Evolutionary conservation across 441 rosid species (phyloP).

Genomic region (Breynia disticha): DNA sequence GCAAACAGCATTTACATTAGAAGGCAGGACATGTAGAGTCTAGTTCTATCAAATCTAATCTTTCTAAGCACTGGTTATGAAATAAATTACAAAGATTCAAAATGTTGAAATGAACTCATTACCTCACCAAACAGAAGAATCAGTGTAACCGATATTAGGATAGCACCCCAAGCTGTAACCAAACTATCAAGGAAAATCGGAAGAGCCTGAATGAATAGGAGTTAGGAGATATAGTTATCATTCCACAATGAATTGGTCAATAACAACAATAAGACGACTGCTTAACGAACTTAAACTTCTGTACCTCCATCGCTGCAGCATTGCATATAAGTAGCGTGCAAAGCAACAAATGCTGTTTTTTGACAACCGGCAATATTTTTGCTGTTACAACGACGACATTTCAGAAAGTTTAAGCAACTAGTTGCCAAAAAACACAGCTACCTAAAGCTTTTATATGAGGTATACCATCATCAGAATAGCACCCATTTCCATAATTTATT

Average conservation of each 20-base stretch:
- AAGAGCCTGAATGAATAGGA: slow-evolving; percentile 39
- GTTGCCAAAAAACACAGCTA: not conserved
- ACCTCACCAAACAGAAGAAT: slow-evolving; percentile 78
- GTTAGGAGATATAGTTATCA: not conserved
- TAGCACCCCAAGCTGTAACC: slow-evolving; percentile 58
- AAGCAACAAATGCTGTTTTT: slow-evolving; percentile 56
- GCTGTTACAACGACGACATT: slow-evolving; percentile 27
- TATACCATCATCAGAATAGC: not conserved
- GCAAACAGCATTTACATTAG: slow-evolving; percentile 5
- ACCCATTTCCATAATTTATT: not conserved
- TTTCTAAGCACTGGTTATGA: not conserved
- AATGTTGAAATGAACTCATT: slow-evolving; percentile 10
- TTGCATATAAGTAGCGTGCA: slow-evolving; percentile 64
- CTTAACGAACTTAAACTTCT: not conserved
- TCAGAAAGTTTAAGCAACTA: not conserved
- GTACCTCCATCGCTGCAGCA: slow-evolving; percentile 76
- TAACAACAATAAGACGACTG: not conserved
- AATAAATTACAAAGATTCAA: slow-evolving; percentile 3
- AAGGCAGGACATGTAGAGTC: not conserved
- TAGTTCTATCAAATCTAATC: not conserved
- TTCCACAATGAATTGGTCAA: not conserved
- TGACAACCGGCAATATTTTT: slow-evolving; percentile 61
- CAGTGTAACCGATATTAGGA: slow-evolving; percentile 56
- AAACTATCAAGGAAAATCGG: slow-evolving; percentile 59
- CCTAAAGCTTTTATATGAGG: not conserved